Conservation (phyloP, 768 basidiomycete genomes). For the Tylopilus sp. region DNA sequence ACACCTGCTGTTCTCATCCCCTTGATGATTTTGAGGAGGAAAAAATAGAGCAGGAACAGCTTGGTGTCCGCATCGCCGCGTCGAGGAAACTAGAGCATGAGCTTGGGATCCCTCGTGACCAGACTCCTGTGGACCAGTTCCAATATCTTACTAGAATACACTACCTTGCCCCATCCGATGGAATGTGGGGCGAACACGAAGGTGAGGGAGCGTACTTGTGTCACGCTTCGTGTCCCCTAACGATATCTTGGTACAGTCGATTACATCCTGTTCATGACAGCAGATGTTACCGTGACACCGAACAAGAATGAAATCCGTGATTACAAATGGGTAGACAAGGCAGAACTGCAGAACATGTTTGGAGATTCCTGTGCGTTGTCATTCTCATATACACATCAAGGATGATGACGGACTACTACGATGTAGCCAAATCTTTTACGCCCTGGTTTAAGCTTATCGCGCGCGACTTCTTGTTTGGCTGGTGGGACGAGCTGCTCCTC, state of each 20-base stretch:
- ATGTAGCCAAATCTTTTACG: constrained; percentile 81
- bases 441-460: constrained; percentile 99
- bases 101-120: constrained; percentile 79
- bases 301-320: constrained; percentile 92
- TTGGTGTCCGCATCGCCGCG: constrained; percentile 87
- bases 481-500: constrained; percentile 90
- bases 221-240: constrained; percentile 3
- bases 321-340: constrained; percentile 86
- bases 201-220: constrained; percentile 47
- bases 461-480: constrained; percentile 92
- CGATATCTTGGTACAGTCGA: constrained; percentile 62
- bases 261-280: constrained; percentile 94
- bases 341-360: constrained; percentile 90
- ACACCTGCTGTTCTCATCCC: constrained; percentile 98
- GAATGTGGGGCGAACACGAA: constrained; percentile 98
- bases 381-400: constrained; percentile 1
- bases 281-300: constrained; percentile 75
- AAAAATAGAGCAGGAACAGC: constrained; percentile 71
- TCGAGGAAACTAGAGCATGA: constrained; percentile 96
- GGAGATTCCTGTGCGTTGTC: constrained; percentile 57
- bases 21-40: constrained; percentile 87
- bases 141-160: constrained; percentile 96
- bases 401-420: not conserved
- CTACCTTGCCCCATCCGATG: constrained; percentile 91
- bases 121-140: constrained; percentile 81